These are phyloP conservation scores for Parafenestella ontariensis DNA, from an alignment of 2,329 filamentous ascomycete species.

Conservation along the genomic window DNA sequence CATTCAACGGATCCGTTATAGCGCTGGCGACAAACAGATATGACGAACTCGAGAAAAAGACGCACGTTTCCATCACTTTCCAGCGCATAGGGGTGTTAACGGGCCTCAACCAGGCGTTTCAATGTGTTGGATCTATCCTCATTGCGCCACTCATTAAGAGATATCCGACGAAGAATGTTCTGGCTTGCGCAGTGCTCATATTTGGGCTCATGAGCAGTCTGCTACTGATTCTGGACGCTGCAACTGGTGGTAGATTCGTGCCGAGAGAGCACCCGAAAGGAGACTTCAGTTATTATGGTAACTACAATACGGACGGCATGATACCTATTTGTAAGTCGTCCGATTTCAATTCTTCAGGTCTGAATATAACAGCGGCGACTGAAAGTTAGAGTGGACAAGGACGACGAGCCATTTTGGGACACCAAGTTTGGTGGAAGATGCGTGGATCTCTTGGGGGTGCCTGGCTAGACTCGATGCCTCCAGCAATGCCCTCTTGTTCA, in stretches of 20 bases:
- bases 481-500: no score
- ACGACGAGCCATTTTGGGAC: neutral
- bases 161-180: slow-evolving; percentile 57
- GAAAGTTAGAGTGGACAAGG: no score
- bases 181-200: slow-evolving; percentile 53
- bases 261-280: slow-evolving; percentile 44
- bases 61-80: slow-evolving; percentile 52
- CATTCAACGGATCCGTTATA: slow-evolving; percentile 60
- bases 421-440: neutral
- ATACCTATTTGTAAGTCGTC: slow-evolving; percentile 54
- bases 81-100: slow-evolving; percentile 57
- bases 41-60: slow-evolving; percentile 52
- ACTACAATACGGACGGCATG: slow-evolving; percentile 59
- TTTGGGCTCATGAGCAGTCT: slow-evolving; percentile 58
- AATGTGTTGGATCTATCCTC: slow-evolving; percentile 59
- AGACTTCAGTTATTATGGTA: slow-evolving; percentile 56
- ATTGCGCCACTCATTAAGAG: slow-evolving; percentile 60
- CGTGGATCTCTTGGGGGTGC: no score
- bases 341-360: no score
- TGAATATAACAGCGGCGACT: no score
- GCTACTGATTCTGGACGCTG: slow-evolving; percentile 57
- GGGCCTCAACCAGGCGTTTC: slow-evolving; percentile 60
- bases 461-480: no score
- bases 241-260: slow-evolving; percentile 56
- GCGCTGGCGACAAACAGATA: slow-evolving; percentile 60